phyloP scores from a whole-genome alignment of 768 basidiomycete species.

The Jaapia argillacea region DNA sequence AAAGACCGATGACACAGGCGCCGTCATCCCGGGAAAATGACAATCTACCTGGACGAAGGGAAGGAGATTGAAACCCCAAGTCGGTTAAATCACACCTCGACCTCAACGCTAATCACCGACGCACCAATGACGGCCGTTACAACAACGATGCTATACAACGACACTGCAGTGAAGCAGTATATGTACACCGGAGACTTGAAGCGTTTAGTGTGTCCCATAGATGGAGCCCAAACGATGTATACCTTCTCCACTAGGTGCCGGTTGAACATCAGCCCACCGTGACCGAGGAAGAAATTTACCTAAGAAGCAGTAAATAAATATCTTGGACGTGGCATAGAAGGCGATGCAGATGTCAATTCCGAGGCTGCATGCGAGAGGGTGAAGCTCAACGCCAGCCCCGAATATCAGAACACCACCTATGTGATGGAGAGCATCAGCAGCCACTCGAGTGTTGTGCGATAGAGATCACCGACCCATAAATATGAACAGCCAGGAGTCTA shows the following conservation, averaged over 20 bases:
- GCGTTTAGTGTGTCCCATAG: constrained; percentile 19
- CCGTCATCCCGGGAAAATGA: constrained; percentile 24
- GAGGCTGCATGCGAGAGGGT: constrained; percentile 24
- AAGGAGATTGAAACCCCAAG: constrained; percentile 6
- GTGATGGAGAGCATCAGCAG: constrained; percentile 2
- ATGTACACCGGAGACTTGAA: constrained; percentile 32
- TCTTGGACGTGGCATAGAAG: no score
- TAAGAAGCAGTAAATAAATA: constrained; percentile 39
- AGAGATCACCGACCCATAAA: constrained; percentile 29
- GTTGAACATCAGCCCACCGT: neutral
- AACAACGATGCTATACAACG: constrained; percentile 28
- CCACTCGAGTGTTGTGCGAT: neutral
- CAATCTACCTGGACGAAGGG: constrained; percentile 22
- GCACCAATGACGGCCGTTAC: constrained; percentile 27
- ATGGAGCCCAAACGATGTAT: constrained; percentile 35
- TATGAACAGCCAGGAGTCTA: constrained; percentile 34
- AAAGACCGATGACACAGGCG: constrained; percentile 38
- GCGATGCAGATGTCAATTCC: constrained; percentile 34
- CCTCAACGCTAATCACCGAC: no score
- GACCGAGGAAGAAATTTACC: constrained; percentile 12
- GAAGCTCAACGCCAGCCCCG: constrained; percentile 33
- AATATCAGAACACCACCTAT: constrained; percentile 32
- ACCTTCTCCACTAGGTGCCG: constrained; percentile 29
- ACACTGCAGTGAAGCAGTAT: constrained; percentile 24
- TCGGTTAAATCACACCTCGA: no score